These are phyloP conservation scores for Zalaria obscura DNA, from an alignment of 2,329 filamentous ascomycete species.

Conservation along the genomic window DNA sequence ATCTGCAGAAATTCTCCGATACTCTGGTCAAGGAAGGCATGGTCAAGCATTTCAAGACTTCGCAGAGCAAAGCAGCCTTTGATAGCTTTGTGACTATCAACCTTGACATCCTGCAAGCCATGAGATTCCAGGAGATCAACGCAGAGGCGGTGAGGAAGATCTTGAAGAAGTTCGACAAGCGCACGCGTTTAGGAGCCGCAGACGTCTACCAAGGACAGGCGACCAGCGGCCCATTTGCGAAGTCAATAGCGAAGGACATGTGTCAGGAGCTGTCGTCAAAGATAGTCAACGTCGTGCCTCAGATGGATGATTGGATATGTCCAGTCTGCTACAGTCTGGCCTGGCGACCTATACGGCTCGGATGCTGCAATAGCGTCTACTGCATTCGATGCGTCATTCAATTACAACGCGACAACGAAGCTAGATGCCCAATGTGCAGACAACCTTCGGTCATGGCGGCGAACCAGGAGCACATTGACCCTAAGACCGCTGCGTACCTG, in stretches of 20 bases:
- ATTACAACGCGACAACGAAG: conserved; percentile 56
- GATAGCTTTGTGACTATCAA: conserved; percentile 61
- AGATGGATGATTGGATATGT: conserved; percentile 72
- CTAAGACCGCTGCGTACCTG: conserved; percentile 52
- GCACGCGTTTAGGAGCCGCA: conserved; percentile 58
- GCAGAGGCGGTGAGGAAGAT: conserved; percentile 67
- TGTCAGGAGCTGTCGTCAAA: conserved; percentile 61
- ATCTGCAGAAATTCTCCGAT: conserved; percentile 59
- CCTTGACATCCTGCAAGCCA: conserved; percentile 57
- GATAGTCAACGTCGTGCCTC: conserved; percentile 60
- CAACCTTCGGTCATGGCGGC: conserved; percentile 57
- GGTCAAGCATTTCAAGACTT: conserved; percentile 48
- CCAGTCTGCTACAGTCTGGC: conserved; percentile 67
- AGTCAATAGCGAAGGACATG: conserved; percentile 58
- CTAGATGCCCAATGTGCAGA: conserved; percentile 63
- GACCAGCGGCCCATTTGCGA: conserved; percentile 47
- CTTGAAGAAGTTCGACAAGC: conserved; percentile 85
- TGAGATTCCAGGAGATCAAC: conserved; percentile 79
- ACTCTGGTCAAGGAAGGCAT: conserved; percentile 48
- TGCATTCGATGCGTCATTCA: conserved; percentile 75
- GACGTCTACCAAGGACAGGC: conserved; percentile 29
- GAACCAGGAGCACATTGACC: conserved; percentile 56
- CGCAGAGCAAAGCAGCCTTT: conserved; percentile 50
- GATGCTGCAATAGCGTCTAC: conserved; percentile 58
- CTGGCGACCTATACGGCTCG: conserved; percentile 67